Conservation (phyloP, 495 filamentous ascomycete genomes). For the Aspergillus nanangensis region DNA sequence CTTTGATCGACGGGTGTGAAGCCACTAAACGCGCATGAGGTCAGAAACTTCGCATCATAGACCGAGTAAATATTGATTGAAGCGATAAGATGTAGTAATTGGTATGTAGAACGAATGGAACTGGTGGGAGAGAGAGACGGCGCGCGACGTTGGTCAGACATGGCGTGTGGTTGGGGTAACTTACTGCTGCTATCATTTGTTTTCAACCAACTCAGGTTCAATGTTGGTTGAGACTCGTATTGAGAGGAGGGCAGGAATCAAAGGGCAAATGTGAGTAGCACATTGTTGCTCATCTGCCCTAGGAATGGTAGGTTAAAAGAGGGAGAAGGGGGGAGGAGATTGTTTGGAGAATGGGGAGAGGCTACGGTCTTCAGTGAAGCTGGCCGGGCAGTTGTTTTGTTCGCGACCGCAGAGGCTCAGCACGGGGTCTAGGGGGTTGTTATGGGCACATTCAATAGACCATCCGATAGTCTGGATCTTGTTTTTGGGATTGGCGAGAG, state of each 20-base stretch:
- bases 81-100: no score
- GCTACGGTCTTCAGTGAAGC: background rate
- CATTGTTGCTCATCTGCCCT: constrained; percentile 18
- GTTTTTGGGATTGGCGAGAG: no score
- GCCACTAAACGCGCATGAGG: constrained; percentile 26
- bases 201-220: constrained; percentile 15
- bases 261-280: constrained; percentile 11
- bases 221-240: constrained; percentile 12
- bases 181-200: background rate
- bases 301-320: constrained; percentile 2
- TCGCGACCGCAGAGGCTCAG: constrained; percentile 2
- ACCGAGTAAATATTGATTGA: no score
- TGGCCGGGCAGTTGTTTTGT: background rate
- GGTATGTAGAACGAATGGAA: background rate
- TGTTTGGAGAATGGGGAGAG: background rate
- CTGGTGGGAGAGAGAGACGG: constrained; percentile 4
- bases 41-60: constrained; percentile 7
- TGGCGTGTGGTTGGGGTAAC: background rate
- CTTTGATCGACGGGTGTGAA: constrained; percentile 35
- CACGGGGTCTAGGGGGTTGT: no score
- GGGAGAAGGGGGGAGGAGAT: background rate
- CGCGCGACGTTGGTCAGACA: background rate
- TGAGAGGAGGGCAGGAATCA: constrained; percentile 8
- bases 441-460: no score
- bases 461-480: no score